A percentile compares a stretch with the other conserved stretches of the same genome.
phyloP scores from a whole-genome alignment of 2,329 filamentous ascomycete genomes.

The Cladophialophora bantiana region DNA sequence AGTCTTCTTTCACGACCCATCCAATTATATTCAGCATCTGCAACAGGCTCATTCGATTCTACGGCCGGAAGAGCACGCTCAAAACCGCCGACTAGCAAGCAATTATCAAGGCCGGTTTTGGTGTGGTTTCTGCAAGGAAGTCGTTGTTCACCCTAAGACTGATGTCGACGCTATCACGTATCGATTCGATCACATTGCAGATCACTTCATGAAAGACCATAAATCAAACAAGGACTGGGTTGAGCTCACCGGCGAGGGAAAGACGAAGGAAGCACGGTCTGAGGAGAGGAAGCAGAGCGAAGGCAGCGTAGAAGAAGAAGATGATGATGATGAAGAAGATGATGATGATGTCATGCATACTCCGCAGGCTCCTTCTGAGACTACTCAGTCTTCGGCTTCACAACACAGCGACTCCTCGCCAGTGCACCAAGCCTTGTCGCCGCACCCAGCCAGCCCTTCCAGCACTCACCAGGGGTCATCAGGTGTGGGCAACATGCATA shows the following conservation, averaged over 20 bases:
- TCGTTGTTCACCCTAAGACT: constrained; percentile 60
- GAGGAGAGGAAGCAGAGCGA: constrained; percentile 5
- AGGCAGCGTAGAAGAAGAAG: constrained; percentile 2
- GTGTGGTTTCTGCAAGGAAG: constrained; percentile 80
- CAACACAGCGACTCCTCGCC: constrained; percentile 14
- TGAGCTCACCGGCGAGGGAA: constrained; percentile 31
- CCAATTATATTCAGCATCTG: constrained; percentile 64
- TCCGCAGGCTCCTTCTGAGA: not conserved
- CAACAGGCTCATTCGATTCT: constrained; percentile 11
- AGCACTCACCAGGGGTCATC: constrained; percentile 3
- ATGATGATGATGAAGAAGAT: not conserved
- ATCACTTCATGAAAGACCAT: constrained; percentile 51
- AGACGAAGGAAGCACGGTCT: constrained; percentile 14
- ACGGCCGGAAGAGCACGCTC: constrained; percentile 46
- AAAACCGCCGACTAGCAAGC: constrained; percentile 66
- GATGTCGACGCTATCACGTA: constrained; percentile 66
- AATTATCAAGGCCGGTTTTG: constrained; percentile 74
- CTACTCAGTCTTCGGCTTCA: constrained; percentile 12
- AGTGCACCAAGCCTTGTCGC: not conserved
- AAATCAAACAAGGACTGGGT: constrained; percentile 31
- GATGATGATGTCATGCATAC: not conserved
- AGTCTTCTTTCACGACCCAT: constrained; percentile 23
- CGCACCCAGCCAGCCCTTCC: not conserved
- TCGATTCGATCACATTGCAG: constrained; percentile 76
- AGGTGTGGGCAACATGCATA: not conserved